Evolutionary conservation across 768 basidiomycete genomes (phyloP).

Genomic region (Ramaria rubella): DNA sequence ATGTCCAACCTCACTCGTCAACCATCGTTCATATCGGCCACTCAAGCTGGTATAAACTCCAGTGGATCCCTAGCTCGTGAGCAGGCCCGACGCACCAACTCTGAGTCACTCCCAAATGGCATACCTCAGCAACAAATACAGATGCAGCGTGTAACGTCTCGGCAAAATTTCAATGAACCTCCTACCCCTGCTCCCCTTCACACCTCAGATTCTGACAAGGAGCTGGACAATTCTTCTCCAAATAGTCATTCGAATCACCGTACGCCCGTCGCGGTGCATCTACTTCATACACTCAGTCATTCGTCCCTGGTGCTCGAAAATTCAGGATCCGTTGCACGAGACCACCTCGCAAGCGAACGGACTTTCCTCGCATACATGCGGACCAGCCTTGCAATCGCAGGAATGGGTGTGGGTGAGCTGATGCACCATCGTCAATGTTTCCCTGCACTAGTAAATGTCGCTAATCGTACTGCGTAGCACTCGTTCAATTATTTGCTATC

Average conservation of each 20-base stretch:
- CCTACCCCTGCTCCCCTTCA: too few species aligned
- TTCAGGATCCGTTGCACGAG: slow-evolving; percentile 42
- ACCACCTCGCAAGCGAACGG: slow-evolving; percentile 46
- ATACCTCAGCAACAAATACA: too few species aligned
- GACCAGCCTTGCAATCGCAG: slow-evolving; percentile 43
- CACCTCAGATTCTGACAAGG: too few species aligned
- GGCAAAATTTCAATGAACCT: too few species aligned
- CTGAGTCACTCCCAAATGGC: too few species aligned
- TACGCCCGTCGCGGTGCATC: neutral
- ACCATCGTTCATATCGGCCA: too few species aligned
- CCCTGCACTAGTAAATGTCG: neutral
- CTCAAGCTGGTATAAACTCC: too few species aligned
- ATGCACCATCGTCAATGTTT: neutral
- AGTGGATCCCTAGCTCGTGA: too few species aligned
- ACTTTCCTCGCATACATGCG: slow-evolving; percentile 48
- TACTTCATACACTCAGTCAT: neutral
- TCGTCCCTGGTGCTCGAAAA: slow-evolving; percentile 32
- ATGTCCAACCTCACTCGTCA: too few species aligned
- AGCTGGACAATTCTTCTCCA: too few species aligned
- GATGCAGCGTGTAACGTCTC: too few species aligned
- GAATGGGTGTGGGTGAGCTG: slow-evolving; percentile 41
- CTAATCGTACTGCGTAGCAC: slow-evolving; percentile 24
- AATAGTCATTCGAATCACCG: neutral
- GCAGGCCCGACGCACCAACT: too few species aligned
- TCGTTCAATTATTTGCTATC: slow-evolving; percentile 43